Evolutionary conservation across 495 filamentous ascomycete species (phyloP).

Genomic region (Penicillium psychrofluorescens): DNA sequence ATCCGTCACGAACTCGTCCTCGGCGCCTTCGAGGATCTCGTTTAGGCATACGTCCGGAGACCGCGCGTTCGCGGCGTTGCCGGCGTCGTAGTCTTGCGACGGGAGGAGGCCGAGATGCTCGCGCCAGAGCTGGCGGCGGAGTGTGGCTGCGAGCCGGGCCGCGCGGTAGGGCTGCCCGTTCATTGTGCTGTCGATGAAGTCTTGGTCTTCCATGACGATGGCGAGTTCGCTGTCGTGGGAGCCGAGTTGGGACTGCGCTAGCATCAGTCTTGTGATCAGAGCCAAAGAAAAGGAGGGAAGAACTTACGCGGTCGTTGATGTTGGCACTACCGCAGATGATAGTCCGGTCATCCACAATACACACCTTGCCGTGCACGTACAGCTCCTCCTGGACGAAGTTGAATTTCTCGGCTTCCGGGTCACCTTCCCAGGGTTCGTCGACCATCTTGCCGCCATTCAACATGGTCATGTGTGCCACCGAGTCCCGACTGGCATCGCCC

Average conservation of each 20-base stretch:
- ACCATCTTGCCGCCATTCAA: conserved; percentile 54
- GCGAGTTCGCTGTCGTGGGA: conserved; percentile 88
- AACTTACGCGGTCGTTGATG: conserved; percentile 74
- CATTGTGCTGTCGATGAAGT: conserved; percentile 68
- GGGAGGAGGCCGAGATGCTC: conserved; percentile 84
- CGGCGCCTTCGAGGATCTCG: conserved; percentile 51
- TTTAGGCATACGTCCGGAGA: conserved; percentile 72
- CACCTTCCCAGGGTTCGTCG: conserved; percentile 66
- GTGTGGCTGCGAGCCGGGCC: conserved; percentile 67
- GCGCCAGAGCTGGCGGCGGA: conserved; percentile 82
- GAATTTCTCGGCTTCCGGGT: conserved; percentile 64
- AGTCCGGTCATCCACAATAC: conserved; percentile 77
- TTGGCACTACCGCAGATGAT: conserved; percentile 84
- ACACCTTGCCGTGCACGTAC: conserved; percentile 84
- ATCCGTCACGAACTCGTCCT: conserved; percentile 74
- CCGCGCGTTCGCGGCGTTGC: conserved; percentile 69
- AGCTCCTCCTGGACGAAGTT: conserved; percentile 94
- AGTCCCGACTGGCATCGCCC: conserved; percentile 47
- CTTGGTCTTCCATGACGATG: conserved; percentile 84
- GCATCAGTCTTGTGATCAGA: conserved; percentile 6
- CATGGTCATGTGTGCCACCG: conserved; percentile 79
- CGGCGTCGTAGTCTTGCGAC: conserved; percentile 64
- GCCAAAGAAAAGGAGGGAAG: neutral
- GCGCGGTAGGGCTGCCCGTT: conserved; percentile 68
- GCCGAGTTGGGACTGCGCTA: conserved; percentile 65